A percentile compares a stretch with the other conserved stretches of the same genome.
Conservation (phyloP, 257 asterid genomes). For the Nicotiana paniculata region DNA sequence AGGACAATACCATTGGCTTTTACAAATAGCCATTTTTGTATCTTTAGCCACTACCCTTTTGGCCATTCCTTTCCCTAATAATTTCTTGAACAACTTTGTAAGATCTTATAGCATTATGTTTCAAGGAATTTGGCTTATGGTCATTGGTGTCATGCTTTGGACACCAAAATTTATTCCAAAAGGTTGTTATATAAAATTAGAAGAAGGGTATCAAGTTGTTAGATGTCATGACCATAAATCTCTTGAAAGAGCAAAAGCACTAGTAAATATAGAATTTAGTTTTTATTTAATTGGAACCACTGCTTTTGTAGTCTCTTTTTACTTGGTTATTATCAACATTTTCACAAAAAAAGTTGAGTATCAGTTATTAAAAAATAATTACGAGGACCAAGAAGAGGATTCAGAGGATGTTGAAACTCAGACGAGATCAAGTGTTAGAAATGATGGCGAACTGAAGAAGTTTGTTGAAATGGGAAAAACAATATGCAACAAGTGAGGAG, state of each 20-base stretch:
- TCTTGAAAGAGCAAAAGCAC: slow-evolving; percentile 52
- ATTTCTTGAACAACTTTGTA: slow-evolving; percentile 33
- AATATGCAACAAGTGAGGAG: slow-evolving; percentile 15
- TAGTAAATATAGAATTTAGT: slow-evolving; percentile 58
- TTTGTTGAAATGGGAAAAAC: slow-evolving; percentile 41
- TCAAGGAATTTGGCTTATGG: slow-evolving; percentile 3
- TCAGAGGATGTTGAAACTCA: slow-evolving; percentile 46
- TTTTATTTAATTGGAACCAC: slow-evolving; percentile 38
- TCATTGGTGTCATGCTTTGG: slow-evolving; percentile 66
- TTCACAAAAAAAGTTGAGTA: slow-evolving; percentile 37
- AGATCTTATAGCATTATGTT: too few species aligned
- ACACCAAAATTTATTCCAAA: slow-evolving; percentile 41
- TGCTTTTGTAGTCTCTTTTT: slow-evolving; percentile 22
- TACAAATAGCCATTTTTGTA: slow-evolving; percentile 42
- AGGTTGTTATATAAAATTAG: slow-evolving; percentile 43
- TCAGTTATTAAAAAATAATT: slow-evolving; percentile 18
- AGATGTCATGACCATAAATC: slow-evolving; percentile 42
- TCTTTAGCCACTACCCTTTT: slow-evolving; percentile 37
- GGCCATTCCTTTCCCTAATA: slow-evolving; percentile 29
- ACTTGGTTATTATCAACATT: slow-evolving; percentile 27
- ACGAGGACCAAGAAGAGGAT: slow-evolving; percentile 21
- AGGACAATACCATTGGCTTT: slow-evolving; percentile 74
- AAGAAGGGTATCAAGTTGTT: slow-evolving; percentile 33
- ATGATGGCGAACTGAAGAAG: slow-evolving; percentile 15
- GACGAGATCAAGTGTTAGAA: slow-evolving; percentile 16